phyloP scores from a whole-genome alignment of 2,329 filamentous ascomycete genomes.

The Camillea tinctor region DNA sequence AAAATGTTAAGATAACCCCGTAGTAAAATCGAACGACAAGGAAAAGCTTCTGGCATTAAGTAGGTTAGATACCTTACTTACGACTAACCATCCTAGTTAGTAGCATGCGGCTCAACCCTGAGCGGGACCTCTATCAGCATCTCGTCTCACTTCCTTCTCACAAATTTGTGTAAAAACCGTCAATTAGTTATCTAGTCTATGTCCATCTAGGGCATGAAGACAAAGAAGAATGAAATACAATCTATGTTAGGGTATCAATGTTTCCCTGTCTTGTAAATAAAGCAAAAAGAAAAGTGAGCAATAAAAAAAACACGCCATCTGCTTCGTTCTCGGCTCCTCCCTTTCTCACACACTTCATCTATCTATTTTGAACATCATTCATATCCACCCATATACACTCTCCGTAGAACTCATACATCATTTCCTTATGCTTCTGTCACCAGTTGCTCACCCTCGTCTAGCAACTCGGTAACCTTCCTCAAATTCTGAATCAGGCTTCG shows the following conservation, averaged over 20 bases:
- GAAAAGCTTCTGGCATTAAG: background rate
- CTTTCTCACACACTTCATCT: background rate
- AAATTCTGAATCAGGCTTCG: constrained; percentile 81
- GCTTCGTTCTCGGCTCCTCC: background rate
- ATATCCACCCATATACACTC: background rate
- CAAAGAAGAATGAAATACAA: background rate
- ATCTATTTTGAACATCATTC: background rate
- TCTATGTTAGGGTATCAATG: background rate
- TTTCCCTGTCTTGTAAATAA: background rate
- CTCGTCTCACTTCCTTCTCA: background rate
- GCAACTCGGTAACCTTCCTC: constrained; percentile 77
- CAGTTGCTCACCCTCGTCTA: constrained; percentile 93
- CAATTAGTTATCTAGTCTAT: background rate
- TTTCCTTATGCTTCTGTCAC: constrained; percentile 60
- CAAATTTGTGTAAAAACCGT: background rate
- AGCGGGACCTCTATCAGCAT: background rate
- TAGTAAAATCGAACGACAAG: background rate
- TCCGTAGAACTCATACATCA: background rate
- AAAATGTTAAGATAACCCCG: background rate
- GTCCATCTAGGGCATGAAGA: background rate
- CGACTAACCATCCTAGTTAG: no score
- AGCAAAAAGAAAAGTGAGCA: background rate
- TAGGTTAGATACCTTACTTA: background rate
- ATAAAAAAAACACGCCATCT: background rate
- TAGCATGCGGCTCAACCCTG: background rate